Evolutionary conservation across 108 stramenopile genomes (phyloP), one percentile per base, ranked within the genome.

Genomic region (Nitzschia putrida): DNA sequence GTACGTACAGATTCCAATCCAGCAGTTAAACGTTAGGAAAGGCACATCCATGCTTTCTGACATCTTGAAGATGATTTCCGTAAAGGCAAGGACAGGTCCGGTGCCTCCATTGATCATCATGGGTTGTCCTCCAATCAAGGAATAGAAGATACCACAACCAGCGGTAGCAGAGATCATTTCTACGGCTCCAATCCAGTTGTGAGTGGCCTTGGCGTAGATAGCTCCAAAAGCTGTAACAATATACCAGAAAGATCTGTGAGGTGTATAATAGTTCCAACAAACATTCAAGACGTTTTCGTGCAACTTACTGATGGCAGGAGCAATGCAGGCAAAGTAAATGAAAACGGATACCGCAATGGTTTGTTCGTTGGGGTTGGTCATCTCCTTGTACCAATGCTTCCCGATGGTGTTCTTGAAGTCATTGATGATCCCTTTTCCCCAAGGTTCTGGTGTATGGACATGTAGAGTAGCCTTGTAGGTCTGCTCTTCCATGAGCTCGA

Each of bases 261-360:
- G 4, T 34, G 29, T 34, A n/a, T n/a, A 4, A 4, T 34, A 4
- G 29, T 34, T 34, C 29, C 29, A 34, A 34, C 29, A 34, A 34
- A 3, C 29, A 34, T 34, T 4, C 29, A 34, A 34, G 3, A 34
- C n/a, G n/a, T n/a, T n/a, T n/a, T n/a, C n/a, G n/a, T n/a, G n/a
- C 4, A 34, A 34, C 29, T 34, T 34, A 34, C 29, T 83, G 14
- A 95, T 59, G 8, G 91, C 85, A 11, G 94, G 94, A 34, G 88
- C 69, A 26, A 95, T 79, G 60, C 81, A 85, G 51, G 94, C 81
- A 57, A 93, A 85, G 77, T 83, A 95, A 1, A 95, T 66, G 61
- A 95, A 85, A 25, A 88, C 50, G 0, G 80, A 54, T 0, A 75
- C 73, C n/a, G 83, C 83, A 57, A 84, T 49, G 1, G 77, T 78